Percentiles rank a stretch among this genome's conserved stretches.
Evolutionary conservation across 2,329 filamentous ascomycete species (phyloP).

Genomic region (Alternaria sp.): DNA sequence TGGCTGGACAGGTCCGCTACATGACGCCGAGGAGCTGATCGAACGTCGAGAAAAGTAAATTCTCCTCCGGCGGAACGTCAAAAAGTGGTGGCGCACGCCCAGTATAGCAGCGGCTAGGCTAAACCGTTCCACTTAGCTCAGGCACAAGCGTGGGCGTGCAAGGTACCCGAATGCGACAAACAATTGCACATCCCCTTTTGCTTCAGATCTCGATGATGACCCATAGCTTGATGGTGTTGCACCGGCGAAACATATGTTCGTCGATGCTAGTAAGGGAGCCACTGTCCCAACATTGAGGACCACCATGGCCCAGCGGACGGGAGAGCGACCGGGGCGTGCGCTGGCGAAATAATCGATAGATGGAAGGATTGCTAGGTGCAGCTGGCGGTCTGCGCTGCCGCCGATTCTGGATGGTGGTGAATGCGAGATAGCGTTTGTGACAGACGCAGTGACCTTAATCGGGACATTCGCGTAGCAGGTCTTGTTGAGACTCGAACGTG

Average conservation of each 20-base stretch:
- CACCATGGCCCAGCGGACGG: not conserved
- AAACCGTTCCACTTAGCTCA: slow-evolving; percentile 5
- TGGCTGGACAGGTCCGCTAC: slow-evolving; percentile 6
- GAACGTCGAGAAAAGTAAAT: slow-evolving; percentile 4
- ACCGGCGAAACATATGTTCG: slow-evolving; percentile 4
- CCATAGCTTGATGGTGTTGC: not conserved
- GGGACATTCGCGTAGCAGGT: slow-evolving; percentile 1
- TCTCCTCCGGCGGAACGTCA: slow-evolving; percentile 10
- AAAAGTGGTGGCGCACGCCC: not conserved
- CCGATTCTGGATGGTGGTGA: slow-evolving; percentile 7
- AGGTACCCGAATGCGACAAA: slow-evolving; percentile 2
- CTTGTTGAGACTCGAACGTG: slow-evolving; percentile 15
- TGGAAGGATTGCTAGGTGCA: slow-evolving; percentile 6
- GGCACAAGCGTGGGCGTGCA: slow-evolving; percentile 2
- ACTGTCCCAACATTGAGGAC: slow-evolving; percentile 6
- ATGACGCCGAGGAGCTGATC: slow-evolving; percentile 3
- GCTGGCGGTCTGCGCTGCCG: not conserved
- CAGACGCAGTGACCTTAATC: slow-evolving; percentile 13
- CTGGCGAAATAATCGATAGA: slow-evolving; percentile 3
- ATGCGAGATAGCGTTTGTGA: slow-evolving; percentile 13
- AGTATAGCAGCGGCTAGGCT: slow-evolving; percentile 11
- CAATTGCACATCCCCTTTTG: not conserved
- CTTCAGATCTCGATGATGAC: not conserved
- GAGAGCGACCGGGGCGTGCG: slow-evolving; percentile 15
- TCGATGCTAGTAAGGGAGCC: slow-evolving; percentile 1